Conservation (phyloP, 768 basidiomycete species). For the Pisolithus orientalis region DNA sequence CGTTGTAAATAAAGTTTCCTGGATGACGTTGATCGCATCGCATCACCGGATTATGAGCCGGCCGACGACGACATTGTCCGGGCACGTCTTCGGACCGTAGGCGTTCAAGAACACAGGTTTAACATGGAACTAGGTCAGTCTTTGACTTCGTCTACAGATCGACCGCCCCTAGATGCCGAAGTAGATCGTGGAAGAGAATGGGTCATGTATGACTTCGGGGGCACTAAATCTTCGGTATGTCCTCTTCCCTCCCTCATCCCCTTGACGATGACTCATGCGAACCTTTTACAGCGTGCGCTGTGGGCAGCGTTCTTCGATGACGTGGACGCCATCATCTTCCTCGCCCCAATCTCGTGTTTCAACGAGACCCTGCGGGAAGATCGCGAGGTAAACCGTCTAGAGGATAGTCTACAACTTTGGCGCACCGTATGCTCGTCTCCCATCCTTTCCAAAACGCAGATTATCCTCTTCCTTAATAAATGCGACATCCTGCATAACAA, state of each 20-base stretch:
- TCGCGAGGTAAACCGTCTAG: constrained; percentile 60
- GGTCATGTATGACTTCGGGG: constrained; percentile 79
- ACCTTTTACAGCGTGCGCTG: constrained; percentile 46
- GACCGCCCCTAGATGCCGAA: neutral
- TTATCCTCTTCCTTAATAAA: constrained; percentile 54
- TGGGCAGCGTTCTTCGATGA: constrained; percentile 85
- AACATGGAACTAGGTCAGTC: constrained; percentile 55
- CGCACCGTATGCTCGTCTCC: constrained; percentile 65
- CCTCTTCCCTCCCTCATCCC: neutral
- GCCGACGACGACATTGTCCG: constrained; percentile 73
- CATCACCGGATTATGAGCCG: constrained; percentile 55
- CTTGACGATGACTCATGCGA: neutral
- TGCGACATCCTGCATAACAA: constrained; percentile 72
- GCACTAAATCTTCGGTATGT: constrained; percentile 58
- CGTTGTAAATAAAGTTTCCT: constrained; percentile 48
- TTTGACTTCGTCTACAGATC: neutral
- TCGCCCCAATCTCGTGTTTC: constrained; percentile 69
- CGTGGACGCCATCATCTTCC: constrained; percentile 79
- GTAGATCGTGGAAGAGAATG: constrained; percentile 64
- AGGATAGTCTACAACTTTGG: constrained; percentile 76
- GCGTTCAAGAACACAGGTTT: constrained; percentile 71
- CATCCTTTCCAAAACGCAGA: constrained; percentile 52
- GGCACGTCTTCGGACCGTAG: constrained; percentile 71
- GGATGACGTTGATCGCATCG: constrained; percentile 62
- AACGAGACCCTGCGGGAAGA: constrained; percentile 75